A percentile compares a stretch with the other conserved stretches of the same genome.
Conservation (phyloP, 345 rosid species). For the Eucalyptus rudis region DNA sequence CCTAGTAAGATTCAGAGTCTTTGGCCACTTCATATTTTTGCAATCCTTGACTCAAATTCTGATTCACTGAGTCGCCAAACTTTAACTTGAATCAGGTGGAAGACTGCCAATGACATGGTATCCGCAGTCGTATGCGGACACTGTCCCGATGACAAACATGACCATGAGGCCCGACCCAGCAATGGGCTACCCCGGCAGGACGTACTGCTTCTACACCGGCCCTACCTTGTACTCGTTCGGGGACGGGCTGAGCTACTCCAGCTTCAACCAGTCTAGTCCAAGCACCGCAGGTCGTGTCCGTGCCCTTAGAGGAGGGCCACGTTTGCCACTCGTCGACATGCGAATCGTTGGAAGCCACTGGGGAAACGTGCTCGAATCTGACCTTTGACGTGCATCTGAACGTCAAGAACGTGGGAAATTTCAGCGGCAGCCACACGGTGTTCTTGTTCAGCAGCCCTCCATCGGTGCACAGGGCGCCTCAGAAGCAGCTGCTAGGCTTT, state of each 20-base stretch:
- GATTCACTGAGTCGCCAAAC: neutral
- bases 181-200: conserved; percentile 86
- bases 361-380: conserved; percentile 24
- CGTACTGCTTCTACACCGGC: conserved; percentile 80
- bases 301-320: conserved; percentile 35
- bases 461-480: conserved; percentile 50
- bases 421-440: conserved; percentile 58
- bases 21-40: neutral
- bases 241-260: conserved; percentile 71
- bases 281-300: conserved; percentile 38
- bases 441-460: conserved; percentile 69
- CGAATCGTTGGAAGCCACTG: conserved; percentile 32
- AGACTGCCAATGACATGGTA: conserved; percentile 95
- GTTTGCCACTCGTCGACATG: conserved; percentile 45
- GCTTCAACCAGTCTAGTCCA: conserved; percentile 24
- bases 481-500: conserved; percentile 57
- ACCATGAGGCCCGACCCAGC: conserved; percentile 75
- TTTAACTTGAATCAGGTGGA: conserved; percentile 34
- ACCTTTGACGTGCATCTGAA: conserved; percentile 39
- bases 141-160: conserved; percentile 89
- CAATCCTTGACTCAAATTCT: neutral
- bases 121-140: conserved; percentile 65
- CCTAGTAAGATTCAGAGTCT: conserved; percentile 40
- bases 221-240: conserved; percentile 77
- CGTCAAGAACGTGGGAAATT: conserved; percentile 36